Base-by-base conservation (phyloP, 2,329 filamentous ascomycete species). In the Talaromyces sp. region DNA sequence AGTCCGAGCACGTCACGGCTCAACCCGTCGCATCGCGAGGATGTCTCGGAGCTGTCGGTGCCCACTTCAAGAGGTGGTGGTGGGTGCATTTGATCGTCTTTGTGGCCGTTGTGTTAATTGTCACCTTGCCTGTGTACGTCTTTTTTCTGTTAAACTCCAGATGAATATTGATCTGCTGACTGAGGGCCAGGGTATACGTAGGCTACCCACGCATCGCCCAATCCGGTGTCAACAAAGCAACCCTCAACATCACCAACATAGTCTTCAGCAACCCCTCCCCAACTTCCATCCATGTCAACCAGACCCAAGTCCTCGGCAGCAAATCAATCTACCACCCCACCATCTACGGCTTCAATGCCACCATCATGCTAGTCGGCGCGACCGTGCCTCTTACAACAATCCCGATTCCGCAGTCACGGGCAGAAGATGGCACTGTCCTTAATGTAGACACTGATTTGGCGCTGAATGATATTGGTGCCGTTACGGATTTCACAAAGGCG, bases 191-290 rank as follows among this genome's bases (percentile, higher is more conserved):
- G 43, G 77, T 86, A 51, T 86, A 81, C 66, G 84, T 86, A 56
- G 84, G 71, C 2, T 84, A 86, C 66, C 84, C 84, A 19, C 78
- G 81, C 35, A 84, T 83, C 60, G 84, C 84, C 38, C 84, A 86
- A 65, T 62, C 71, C 50, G 78, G 80, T 55, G 78, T 87, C 66
- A 78, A 84, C 65, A 71, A 77, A 35, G 81, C 84, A 1, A 78
- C 73, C 4, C 71, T 87, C 26, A 72, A 78, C 31, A 76, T 86
- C 63, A 80, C 74, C 1, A 71, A 74, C n/a, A 77, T 85, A 68
- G 66, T 77, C 46, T 80, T 86, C 63, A 77, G 75, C 19, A 69
- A 82, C 13, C 83, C 85, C 6, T 73, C 75, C 1, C 70, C 81
- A 1, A 70, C 82, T 9, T 73, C 77, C 1, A 74, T 86, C 58